Evolutionary conservation across 345 rosid genomes (phyloP).

Genomic region (Gossypium australe): DNA sequence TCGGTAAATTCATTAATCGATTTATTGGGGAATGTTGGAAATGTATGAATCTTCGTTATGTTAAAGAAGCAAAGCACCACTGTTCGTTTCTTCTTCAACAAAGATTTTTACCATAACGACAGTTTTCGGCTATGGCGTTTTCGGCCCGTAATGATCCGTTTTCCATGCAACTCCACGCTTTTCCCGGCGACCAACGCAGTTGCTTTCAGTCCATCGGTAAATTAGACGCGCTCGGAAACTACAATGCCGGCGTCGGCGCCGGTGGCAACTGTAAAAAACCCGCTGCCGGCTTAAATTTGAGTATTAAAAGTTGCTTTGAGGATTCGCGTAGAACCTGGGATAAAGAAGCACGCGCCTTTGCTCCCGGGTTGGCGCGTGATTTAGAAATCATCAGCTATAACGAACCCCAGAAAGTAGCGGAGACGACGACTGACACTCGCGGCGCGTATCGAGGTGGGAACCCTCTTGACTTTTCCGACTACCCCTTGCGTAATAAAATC

Average conservation of each 20-base stretch:
- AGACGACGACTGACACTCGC: slow-evolving; percentile 37
- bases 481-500: slow-evolving; percentile 37
- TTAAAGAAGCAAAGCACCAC: slow-evolving; percentile 30
- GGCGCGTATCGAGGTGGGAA: slow-evolving; percentile 33
- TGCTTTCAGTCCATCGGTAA: slow-evolving; percentile 8
- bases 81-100: slow-evolving; percentile 20
- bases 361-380: slow-evolving; percentile 37
- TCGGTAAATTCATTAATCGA: neutral
- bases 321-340: slow-evolving; percentile 31
- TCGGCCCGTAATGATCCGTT: slow-evolving; percentile 15
- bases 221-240: slow-evolving; percentile 12
- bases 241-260: slow-evolving; percentile 11
- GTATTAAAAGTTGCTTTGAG: slow-evolving; percentile 39
- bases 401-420: slow-evolving; percentile 27
- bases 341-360: slow-evolving; percentile 41
- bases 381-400: slow-evolving; percentile 27
- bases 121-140: slow-evolving; percentile 28
- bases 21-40: slow-evolving; percentile 11
- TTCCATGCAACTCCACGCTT: slow-evolving; percentile 23
- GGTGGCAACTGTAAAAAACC: slow-evolving; percentile 13
- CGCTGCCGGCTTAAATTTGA: slow-evolving; percentile 23
- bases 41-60: slow-evolving; percentile 42
- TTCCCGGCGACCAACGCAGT: slow-evolving; percentile 12
- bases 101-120: slow-evolving; percentile 9
- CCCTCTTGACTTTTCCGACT: slow-evolving; percentile 31